Evolutionary conservation across 78 protist genomes (phyloP).

Genomic region (Paulinella micropora): DNA sequence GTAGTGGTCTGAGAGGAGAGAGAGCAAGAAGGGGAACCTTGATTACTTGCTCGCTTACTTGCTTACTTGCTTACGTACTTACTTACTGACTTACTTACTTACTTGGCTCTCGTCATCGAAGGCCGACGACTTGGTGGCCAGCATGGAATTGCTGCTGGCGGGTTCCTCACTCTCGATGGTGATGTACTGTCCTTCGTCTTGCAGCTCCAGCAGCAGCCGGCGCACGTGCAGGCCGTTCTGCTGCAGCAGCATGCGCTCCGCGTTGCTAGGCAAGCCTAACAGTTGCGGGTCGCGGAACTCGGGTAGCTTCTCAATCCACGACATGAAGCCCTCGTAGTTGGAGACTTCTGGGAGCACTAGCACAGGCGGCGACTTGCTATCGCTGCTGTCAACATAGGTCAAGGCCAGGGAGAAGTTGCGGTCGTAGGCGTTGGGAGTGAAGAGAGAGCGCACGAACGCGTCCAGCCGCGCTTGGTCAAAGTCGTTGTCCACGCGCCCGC

Average conservation of each 20-base stretch:
- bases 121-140: not conserved
- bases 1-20: no score
- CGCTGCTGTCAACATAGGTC: not conserved
- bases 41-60: not conserved
- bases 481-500: slow-evolving; percentile 84
- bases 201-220: not conserved
- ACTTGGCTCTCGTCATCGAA: not conserved
- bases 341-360: not conserved
- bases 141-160: not conserved
- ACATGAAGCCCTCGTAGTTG: not conserved
- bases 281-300: not conserved
- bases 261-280: not conserved
- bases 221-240: not conserved
- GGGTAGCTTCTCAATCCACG: not conserved
- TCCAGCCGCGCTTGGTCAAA: slow-evolving; percentile 63
- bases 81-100: not conserved
- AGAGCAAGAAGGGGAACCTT: no score
- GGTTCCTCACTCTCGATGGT: not conserved
- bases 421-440: slow-evolving; percentile 34
- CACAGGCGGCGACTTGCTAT: not conserved
- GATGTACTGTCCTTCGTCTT: not conserved
- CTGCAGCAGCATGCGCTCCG: not conserved
- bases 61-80: not conserved
- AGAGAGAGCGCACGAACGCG: slow-evolving; percentile 50
- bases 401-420: not conserved